Base-by-base conservation (phyloP, 768 basidiomycete species). In the Royoungia palumana region DNA sequence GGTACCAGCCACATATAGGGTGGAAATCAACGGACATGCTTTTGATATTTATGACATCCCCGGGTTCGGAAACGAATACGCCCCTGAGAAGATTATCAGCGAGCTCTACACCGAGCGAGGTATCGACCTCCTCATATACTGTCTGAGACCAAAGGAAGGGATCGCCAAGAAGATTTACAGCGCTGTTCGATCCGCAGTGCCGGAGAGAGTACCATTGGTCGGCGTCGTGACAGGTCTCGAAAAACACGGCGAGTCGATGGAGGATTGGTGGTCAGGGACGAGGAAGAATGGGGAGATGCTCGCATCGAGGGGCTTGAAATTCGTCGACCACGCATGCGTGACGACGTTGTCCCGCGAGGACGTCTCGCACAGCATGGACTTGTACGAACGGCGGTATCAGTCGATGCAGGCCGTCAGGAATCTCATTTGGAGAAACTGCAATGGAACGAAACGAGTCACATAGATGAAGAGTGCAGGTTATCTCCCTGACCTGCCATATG, bases 281-380 rank as follows among this genome's bases (percentile, higher is more conserved):
- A 41, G 41, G 25, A 58, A 52, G 51, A 76, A 76, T 27, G 61
- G 69, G 11, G 55, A 56, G n/a, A 55, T 52, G 21, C 73, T 77
- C 44, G 51, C 55, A 25, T 42, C 48, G 7, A 55, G 69, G 32
- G 63, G 64, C 14, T 68, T 76, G 54, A 51, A 59, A 10, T 74
- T 73, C 21, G 56, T 55, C 27, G 73, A 69, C 10, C 67, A 72
- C 37, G 76, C 71, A 1, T 76, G 76, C 56, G 64, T 76, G 56
- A 75, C 73, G 28, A 70, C 72, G 20, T 46, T 67, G 40, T 64
- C 64, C 19, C 50, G 59, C 2, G 64, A 65, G 47, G 64, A 65
- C 40, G 64, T 64, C 24, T 62, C 60, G 48, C 62, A 64, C 54
- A 66, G 66, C 51, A 62, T 64, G 55, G 62, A 61, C 19, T 60